Evolutionary conservation across 1,284 basidiomycete species (phyloP).

Genomic region (Ustilago vetiveriae): DNA sequence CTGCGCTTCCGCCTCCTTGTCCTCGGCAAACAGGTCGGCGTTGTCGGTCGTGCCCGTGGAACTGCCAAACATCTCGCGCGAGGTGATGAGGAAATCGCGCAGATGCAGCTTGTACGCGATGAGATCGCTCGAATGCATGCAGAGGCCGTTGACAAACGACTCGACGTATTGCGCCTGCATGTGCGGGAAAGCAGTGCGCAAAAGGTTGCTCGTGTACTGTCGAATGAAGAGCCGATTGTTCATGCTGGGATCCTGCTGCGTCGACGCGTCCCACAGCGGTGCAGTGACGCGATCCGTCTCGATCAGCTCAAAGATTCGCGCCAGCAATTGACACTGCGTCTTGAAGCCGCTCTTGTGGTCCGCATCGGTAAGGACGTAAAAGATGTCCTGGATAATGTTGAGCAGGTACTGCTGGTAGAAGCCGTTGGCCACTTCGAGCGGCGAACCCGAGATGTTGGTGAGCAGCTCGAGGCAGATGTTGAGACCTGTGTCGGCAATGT

Average conservation of each 20-base stretch:
- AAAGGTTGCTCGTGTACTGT: conserved; percentile 85
- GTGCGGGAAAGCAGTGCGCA: conserved; percentile 63
- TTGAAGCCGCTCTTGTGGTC: conserved; percentile 89
- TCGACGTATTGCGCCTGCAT: conserved; percentile 67
- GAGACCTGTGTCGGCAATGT: conserved; percentile 91
- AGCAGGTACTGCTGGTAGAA: conserved; percentile 94
- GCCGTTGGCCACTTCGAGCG: conserved; percentile 78
- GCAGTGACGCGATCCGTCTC: conserved; percentile 83
- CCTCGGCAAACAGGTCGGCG: conserved; percentile 88
- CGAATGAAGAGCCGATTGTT: conserved; percentile 85
- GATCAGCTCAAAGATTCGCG: conserved; percentile 91
- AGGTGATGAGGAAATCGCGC: conserved; percentile 73
- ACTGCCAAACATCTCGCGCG: conserved; percentile 71
- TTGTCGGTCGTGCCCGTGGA: conserved; percentile 74
- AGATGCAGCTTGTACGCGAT: conserved; percentile 82
- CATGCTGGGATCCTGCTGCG: conserved; percentile 76
- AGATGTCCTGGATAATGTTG: conserved; percentile 91
- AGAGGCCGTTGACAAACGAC: conserved; percentile 75
- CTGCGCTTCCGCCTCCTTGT: conserved; percentile 87
- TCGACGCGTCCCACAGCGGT: conserved; percentile 84
- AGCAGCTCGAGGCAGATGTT: conserved; percentile 89
- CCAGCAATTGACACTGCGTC: conserved; percentile 71
- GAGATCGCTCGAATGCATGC: conserved; percentile 87
- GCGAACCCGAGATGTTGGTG: conserved; percentile 90
- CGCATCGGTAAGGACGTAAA: conserved; percentile 96